Evolutionary conservation across 2,329 filamentous ascomycete genomes (phyloP), one percentile per base, ranked within the genome.

Genomic region (Sporothrix variecibatus): DNA sequence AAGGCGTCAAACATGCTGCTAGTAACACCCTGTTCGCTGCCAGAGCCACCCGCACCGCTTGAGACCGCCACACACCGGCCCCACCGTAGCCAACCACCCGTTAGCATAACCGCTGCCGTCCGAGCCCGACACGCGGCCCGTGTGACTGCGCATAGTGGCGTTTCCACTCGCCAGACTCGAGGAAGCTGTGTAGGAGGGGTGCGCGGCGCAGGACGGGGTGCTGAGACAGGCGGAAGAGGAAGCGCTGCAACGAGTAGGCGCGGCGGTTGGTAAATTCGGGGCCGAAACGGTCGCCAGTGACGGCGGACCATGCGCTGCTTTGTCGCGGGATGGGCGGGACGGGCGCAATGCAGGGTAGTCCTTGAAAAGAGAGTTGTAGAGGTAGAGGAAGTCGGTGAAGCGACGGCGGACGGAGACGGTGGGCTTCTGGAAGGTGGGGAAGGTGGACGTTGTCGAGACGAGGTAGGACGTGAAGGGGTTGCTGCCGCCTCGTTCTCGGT

Each of bases 281-380:
- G 9, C 95, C 94, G 83, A 99, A 99, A 76, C 96, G 92, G 85
- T 98, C 95, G 78, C 96, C 96, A 49, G 95, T 93, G 71, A 98
- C 96, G 81, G 81, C 98, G 98, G 81, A 97, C 94, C 93, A 99
- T 97, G 84, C 97, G 97, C 86, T 98, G 95, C 87, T 98, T 98
- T 99, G 84, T 98, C 96, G n/a, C 72, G 96, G 96, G 72, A 99
- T 87, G 65, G 96, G 96, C 40, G 96, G 96, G 3, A 99, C 94
- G 67, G 67, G 96, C 96, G 82, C 93, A 94, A 84, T n/a, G 94
- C 93, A 75, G 94, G 94, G 79, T 94, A 98, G 82, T 98, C 95
- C 81, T 91, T 91, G 76, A 88, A 91, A 71, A 99, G 90, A 43
- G 93, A 92, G 84, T 97, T 98, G 85, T 94, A 98, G 76, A 99